These are phyloP conservation scores for Moniliella sp. DNA, from an alignment of 1,284 basidiomycete genomes.

Conservation along the genomic window DNA sequence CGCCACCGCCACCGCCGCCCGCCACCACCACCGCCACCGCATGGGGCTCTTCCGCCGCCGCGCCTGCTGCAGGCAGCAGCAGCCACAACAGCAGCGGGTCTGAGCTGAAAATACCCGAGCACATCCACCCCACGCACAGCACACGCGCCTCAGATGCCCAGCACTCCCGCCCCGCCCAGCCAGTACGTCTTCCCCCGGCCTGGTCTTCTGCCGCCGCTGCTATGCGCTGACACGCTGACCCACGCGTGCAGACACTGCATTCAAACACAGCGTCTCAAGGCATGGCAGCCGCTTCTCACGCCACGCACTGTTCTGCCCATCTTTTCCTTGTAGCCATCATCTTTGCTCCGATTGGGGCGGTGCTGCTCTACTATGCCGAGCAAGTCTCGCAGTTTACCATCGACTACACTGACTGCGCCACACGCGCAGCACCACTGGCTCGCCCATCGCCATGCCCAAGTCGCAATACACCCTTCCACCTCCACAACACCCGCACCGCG, in stretches of 20 bases:
- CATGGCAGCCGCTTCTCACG: constrained; percentile 97
- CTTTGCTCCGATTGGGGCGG: constrained; percentile 83
- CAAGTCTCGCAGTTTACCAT: constrained; percentile 60
- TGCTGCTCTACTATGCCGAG: constrained; percentile 45
- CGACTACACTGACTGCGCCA: constrained; percentile 66
- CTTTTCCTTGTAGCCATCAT: constrained; percentile 79
- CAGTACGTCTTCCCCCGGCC: constrained; percentile 1
- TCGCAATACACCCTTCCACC: no score
- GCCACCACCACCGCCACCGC: no score
- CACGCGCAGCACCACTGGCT: constrained; percentile 4
- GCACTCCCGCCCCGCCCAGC: constrained; percentile 3
- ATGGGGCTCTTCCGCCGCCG: no score
- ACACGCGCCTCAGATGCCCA: no score
- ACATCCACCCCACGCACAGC: no score
- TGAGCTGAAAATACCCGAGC: no score
- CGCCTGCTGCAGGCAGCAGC: no score
- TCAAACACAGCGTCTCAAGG: constrained; percentile 99
- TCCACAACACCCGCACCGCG: not conserved
- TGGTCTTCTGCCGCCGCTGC: not conserved
- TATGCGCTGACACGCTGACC: not conserved
- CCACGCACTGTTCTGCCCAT: constrained; percentile 90
- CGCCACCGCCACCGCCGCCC: no score
- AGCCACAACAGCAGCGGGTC: no score
- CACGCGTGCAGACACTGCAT: constrained; percentile 55
- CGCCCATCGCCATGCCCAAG: constrained; percentile 2